Conservation (phyloP, 805 yeast species). For the Soucietia sequanensis region DNA sequence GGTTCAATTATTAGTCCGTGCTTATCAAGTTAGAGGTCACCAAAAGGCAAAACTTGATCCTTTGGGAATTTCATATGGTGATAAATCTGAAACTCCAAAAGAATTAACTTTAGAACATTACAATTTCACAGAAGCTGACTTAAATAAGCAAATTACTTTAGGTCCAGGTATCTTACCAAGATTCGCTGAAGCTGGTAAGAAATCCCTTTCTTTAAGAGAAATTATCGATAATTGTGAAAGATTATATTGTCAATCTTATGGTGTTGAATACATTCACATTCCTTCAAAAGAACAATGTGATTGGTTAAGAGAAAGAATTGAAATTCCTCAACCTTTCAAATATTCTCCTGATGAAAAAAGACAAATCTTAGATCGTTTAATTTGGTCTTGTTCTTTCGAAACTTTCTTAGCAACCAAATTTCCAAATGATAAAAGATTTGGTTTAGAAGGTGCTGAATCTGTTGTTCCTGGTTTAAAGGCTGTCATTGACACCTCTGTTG, state of each 20-base stretch:
- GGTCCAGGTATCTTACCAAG: constrained; percentile 98
- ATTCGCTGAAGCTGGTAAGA: constrained; percentile 66
- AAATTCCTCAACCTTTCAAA: constrained; percentile 83
- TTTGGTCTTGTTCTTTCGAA: constrained; percentile 96
- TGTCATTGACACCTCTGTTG: constrained; percentile 89
- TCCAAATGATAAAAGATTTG: constrained; percentile 98
- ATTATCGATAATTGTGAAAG: constrained; percentile 75
- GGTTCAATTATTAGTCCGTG: constrained; percentile 94
- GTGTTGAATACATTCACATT: constrained; percentile 94
- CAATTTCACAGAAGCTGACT: constrained; percentile 84
- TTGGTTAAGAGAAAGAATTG: constrained; percentile 97
- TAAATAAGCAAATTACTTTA: constrained; percentile 77
- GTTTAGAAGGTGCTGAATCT: constrained; percentile 97
- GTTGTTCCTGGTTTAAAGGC: constrained; percentile 97
- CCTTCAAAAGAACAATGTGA: constrained; percentile 95
- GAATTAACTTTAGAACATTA: constrained; percentile 92
- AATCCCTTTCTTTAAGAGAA: constrained; percentile 72
- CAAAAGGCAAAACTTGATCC: constrained; percentile 95
- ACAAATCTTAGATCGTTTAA: constrained; percentile 92
- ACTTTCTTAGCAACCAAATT: constrained; percentile 89
- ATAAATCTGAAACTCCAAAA: constrained; percentile 62
- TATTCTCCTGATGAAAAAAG: constrained; percentile 88
- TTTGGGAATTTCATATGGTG: constrained; percentile 85
- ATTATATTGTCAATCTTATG: constrained; percentile 84
- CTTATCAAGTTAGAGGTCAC: constrained; percentile 98